phyloP scores from a whole-genome alignment of 257 asterid genomes.

The Ajuga chamaepitys region DNA sequence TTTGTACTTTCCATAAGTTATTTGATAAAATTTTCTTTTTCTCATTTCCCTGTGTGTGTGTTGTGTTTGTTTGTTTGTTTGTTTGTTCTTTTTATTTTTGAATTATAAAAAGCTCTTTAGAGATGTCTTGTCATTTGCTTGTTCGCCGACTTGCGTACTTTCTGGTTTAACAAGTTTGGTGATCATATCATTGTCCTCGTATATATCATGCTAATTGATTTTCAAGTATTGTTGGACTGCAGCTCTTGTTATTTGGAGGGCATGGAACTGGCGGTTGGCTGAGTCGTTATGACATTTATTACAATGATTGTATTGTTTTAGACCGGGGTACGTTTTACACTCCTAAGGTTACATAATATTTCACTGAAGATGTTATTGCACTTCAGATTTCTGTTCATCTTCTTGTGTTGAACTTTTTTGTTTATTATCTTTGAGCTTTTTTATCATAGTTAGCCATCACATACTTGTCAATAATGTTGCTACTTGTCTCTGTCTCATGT shows the following conservation, averaged over 20 bases:
- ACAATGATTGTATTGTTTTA: conserved; percentile 82
- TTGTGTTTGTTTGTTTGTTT: too few species aligned
- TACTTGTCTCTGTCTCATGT: background rate
- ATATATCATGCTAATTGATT: conserved; percentile 5
- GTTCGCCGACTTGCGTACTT: background rate
- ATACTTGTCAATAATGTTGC: background rate
- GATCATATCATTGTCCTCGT: background rate
- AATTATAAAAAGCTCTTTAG: background rate
- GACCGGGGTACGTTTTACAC: conserved; percentile 69
- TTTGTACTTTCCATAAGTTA: too few species aligned
- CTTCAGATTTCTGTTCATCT: background rate
- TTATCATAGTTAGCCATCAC: background rate
- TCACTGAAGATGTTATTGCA: conserved; percentile 13
- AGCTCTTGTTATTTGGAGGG: conserved; percentile 97
- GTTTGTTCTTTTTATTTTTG: too few species aligned
- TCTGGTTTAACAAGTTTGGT: background rate
- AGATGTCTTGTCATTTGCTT: background rate
- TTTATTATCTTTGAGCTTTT: background rate
- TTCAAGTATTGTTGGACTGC: conserved; percentile 22
- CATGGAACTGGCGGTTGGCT: conserved; percentile 99
- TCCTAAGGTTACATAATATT: background rate
- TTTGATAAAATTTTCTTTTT: too few species aligned
- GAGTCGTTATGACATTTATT: conserved; percentile 93
- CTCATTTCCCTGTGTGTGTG: too few species aligned
- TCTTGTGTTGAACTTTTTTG: background rate